Conservation (phyloP, 306 rosid genomes). For the Astragalus glycyphyllos region DNA sequence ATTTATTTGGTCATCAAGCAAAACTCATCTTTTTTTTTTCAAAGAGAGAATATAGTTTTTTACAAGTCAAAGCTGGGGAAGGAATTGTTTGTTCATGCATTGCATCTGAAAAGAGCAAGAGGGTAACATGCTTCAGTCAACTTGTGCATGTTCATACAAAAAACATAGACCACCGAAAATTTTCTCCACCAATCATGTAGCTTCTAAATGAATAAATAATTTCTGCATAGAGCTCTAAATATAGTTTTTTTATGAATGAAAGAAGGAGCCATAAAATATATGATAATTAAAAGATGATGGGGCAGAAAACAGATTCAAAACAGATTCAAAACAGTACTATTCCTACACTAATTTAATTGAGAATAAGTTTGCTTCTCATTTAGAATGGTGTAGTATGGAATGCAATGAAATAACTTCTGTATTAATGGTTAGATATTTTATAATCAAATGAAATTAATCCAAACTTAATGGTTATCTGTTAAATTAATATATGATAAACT, state of each 20-base stretch:
- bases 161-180: conserved; percentile 18
- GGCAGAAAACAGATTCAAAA: conserved; percentile 10
- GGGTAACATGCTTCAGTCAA: conserved; percentile 82
- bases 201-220: conserved; percentile 6
- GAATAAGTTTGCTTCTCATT: not conserved
- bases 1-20: conserved; percentile 61
- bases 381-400: not conserved
- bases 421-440: not conserved
- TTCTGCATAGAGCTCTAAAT: conserved; percentile 4
- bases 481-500: not conserved
- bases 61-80: conserved; percentile 50
- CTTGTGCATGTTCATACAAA: conserved; percentile 70
- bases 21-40: conserved; percentile 21
- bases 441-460: not conserved
- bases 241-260: not conserved
- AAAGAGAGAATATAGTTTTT: conserved; percentile 7
- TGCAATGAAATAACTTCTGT: not conserved
- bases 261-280: conserved; percentile 2
- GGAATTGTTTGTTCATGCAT: conserved; percentile 57
- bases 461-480: not conserved
- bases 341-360: conserved; percentile 19
- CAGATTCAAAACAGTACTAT: not conserved
- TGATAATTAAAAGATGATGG: conserved; percentile 13
- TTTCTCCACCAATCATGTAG: conserved; percentile 4
- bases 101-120: conserved; percentile 50